Evolutionary conservation across 352 stramenopile genomes (phyloP).

Genomic region (Phytopythium mirpurense): DNA sequence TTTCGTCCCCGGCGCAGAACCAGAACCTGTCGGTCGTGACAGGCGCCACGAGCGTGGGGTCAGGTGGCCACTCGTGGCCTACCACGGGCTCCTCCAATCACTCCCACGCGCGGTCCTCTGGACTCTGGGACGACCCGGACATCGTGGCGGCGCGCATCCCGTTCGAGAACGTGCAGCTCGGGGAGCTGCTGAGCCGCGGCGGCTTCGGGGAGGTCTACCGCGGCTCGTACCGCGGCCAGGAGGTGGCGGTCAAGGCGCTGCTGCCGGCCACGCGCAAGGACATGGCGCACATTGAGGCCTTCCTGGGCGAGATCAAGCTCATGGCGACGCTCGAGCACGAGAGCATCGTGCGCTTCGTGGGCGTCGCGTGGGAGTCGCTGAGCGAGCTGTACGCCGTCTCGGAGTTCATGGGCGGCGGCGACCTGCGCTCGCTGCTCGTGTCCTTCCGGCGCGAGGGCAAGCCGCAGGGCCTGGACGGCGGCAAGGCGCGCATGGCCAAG

Average conservation of each 20-base stretch:
- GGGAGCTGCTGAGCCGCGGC: slow-evolving; percentile 24
- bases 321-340: slow-evolving; percentile 32
- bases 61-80: slow-evolving; percentile 8
- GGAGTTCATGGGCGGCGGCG: slow-evolving; percentile 42
- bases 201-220: slow-evolving; percentile 34
- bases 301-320: slow-evolving; percentile 38
- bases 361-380: slow-evolving; percentile 40
- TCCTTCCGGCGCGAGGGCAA: slow-evolving; percentile 11
- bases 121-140: slow-evolving; percentile 31
- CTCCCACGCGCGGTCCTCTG: slow-evolving; percentile 10
- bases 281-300: slow-evolving; percentile 28
- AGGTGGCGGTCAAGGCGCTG: slow-evolving; percentile 34
- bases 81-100: slow-evolving; percentile 5
- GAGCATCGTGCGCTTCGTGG: slow-evolving; percentile 34
- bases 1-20: too few relatives aligned
- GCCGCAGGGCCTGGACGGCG: slow-evolving; percentile 16
- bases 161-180: slow-evolving; percentile 29
- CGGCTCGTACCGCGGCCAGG: slow-evolving; percentile 25
- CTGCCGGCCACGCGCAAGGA: slow-evolving; percentile 24
- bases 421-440: slow-evolving; percentile 24
- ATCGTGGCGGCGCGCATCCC: slow-evolving; percentile 32
- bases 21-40: not conserved
- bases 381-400: slow-evolving; percentile 34
- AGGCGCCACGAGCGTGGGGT: slow-evolving; percentile 8
- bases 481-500: slow-evolving; percentile 36